These are phyloP conservation scores for Diversispora eburnea DNA, from an alignment of 192 early-diverging fungal species.

Conservation along the genomic window DNA sequence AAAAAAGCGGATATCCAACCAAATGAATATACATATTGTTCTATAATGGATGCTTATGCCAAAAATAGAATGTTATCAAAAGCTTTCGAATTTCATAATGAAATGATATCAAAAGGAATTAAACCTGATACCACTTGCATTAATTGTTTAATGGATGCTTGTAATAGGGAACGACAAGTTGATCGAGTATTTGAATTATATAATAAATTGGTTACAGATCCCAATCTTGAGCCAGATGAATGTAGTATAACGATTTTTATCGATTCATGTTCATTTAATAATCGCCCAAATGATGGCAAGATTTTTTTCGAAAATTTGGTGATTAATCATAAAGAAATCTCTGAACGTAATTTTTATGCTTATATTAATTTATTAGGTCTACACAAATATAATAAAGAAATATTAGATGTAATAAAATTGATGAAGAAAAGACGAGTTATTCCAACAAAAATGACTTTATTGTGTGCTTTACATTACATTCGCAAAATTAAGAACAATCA, in stretches of 20 bases:
- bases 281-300: neutral
- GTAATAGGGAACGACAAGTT: constrained; percentile 6
- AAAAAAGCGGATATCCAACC: constrained; percentile 3
- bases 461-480: neutral
- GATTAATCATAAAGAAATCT: neutral
- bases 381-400: neutral
- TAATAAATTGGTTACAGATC: neutral
- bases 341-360: neutral
- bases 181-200: constrained; percentile 14
- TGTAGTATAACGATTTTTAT: neutral
- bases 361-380: neutral
- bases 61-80: neutral
- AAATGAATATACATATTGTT: constrained; percentile 22
- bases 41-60: constrained; percentile 3
- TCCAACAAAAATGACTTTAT: neutral
- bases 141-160: constrained; percentile 30
- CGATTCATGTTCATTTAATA: constrained; percentile 12
- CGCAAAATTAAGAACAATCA: too few species aligned
- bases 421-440: neutral
- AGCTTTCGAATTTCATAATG: neutral
- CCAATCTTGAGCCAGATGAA: constrained; percentile 10
- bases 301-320: neutral
- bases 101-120: constrained; percentile 8
- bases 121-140: constrained; percentile 10
- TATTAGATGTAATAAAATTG: neutral